Conservation (phyloP, 305 asterid species). For the Solanum hybrid region DNA sequence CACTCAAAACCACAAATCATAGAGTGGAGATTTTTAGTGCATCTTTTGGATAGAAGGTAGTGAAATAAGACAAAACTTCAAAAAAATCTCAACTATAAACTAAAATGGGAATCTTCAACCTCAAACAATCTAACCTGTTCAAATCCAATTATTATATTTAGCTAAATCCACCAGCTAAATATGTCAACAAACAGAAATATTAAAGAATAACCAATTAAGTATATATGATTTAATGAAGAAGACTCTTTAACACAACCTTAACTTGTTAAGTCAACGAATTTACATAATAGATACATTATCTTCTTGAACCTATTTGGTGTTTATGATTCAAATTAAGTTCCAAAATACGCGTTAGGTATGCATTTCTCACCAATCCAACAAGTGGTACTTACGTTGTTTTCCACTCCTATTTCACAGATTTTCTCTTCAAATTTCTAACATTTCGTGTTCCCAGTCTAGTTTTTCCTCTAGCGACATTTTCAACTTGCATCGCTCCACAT, state of each 20-base stretch:
- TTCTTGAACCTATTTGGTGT: background rate
- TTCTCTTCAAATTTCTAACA: background rate
- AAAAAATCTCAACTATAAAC: background rate
- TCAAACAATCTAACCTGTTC: background rate
- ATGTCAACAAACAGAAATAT: background rate
- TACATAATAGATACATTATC: too few relatives aligned
- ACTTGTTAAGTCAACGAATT: background rate
- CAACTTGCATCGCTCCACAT: background rate
- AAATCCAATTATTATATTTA: background rate
- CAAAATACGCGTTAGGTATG: background rate
- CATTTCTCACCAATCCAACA: background rate
- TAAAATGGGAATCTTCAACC: background rate
- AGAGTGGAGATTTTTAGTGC: background rate
- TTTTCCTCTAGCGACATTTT: background rate
- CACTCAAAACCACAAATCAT: background rate
- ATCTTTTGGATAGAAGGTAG: background rate
- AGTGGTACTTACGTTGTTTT: background rate
- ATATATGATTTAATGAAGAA: background rate
- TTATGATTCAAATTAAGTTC: background rate
- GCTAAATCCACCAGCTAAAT: background rate
- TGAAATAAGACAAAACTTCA: background rate
- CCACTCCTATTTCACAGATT: background rate
- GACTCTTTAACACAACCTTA: background rate
- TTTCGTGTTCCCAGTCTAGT: background rate
- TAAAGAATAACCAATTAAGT: background rate